phyloP scores from a whole-genome alignment of 192 early-diverging fungal genomes.

The Podila verticillata region DNA sequence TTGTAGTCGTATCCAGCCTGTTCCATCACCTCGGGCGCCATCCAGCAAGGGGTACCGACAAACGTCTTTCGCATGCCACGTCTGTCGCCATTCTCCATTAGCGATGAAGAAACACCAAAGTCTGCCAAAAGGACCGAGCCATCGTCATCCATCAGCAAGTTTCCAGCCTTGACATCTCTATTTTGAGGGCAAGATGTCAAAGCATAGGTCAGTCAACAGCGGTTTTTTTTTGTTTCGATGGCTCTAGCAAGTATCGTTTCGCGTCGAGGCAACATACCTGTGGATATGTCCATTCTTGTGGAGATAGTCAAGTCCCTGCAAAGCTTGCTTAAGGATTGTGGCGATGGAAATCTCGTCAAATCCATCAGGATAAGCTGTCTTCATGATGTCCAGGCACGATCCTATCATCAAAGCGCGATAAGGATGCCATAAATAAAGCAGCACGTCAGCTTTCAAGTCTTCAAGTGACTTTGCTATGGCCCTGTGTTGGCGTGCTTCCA shows the following conservation, averaged over 20 bases:
- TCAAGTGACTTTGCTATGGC: too few species aligned
- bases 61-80: constrained; percentile 72
- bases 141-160: constrained; percentile 73
- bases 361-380: constrained; percentile 82
- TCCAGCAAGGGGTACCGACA: constrained; percentile 78
- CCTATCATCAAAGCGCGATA: constrained; percentile 50
- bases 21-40: constrained; percentile 92
- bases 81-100: constrained; percentile 72
- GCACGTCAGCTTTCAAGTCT: too few species aligned
- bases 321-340: constrained; percentile 81
- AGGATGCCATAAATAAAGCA: background rate
- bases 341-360: constrained; percentile 84
- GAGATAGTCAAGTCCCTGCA: constrained; percentile 72
- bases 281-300: constrained; percentile 77
- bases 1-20: constrained; percentile 90
- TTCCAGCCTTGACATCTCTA: constrained; percentile 78
- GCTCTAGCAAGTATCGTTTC: too few species aligned
- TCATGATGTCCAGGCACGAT: constrained; percentile 91
- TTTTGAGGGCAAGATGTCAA: background rate
- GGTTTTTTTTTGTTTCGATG: too few species aligned
- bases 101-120: constrained; percentile 75
- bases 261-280: constrained; percentile 21
- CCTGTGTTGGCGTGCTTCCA: too few species aligned
- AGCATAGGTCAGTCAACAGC: background rate
- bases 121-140: constrained; percentile 71